A percentile compares a stretch with the other conserved stretches of the same genome.
phyloP scores from a whole-genome alignment of 345 rosid species.

The Salix suchowensis region DNA sequence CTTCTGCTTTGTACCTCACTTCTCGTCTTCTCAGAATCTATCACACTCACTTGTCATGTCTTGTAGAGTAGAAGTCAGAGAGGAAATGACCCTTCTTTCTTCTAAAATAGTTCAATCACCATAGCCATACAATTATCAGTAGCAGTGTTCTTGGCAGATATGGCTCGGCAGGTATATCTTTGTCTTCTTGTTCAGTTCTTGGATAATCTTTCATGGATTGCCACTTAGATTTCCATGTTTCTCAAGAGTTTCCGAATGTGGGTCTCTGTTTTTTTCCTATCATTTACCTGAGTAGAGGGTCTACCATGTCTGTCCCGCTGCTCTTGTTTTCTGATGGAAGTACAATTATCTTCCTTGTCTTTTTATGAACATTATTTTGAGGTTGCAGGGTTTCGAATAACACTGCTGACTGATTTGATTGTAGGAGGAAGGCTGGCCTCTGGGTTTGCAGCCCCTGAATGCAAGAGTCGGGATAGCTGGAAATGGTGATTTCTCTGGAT shows the following conservation, averaged over 20 bases:
- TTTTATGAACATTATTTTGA: background rate
- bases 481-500: conserved; percentile 34
- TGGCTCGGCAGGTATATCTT: conserved; percentile 33
- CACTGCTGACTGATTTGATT: conserved; percentile 3
- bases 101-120: conserved; percentile 13
- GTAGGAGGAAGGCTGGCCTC: conserved; percentile 53
- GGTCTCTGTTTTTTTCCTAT: conserved; percentile 19
- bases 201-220: conserved; percentile 9
- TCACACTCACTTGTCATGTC: conserved; percentile 3
- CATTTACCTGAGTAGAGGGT: conserved; percentile 9
- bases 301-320: background rate
- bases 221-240: conserved; percentile 9
- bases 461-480: conserved; percentile 30
- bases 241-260: background rate
- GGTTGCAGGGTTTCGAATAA: background rate
- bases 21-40: conserved; percentile 6
- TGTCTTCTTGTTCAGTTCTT: conserved; percentile 20
- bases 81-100: conserved; percentile 12
- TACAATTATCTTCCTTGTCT: conserved; percentile 1
- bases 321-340: conserved; percentile 7
- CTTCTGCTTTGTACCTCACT: background rate
- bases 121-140: background rate
- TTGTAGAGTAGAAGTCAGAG: conserved; percentile 4
- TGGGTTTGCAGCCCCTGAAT: conserved; percentile 45
- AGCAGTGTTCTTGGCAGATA: conserved; percentile 2